phyloP scores from a whole-genome alignment of 1,284 basidiomycete species.

The Ganoderma lingzhi region DNA sequence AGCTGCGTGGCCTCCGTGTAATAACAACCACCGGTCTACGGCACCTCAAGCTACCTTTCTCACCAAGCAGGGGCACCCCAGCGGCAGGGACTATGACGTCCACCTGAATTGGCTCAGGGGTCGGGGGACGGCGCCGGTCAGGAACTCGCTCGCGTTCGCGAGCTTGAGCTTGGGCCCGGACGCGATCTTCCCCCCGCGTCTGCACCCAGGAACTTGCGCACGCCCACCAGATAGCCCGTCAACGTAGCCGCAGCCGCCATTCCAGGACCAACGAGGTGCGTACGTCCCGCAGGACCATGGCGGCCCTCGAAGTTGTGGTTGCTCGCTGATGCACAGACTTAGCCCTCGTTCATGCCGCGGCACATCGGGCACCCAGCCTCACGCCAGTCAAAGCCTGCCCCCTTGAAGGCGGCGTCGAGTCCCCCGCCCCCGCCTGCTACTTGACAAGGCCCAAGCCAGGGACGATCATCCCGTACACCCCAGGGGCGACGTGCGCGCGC shows the following conservation, averaged over 20 bases:
- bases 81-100: conserved; percentile 41
- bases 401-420: conserved; percentile 89
- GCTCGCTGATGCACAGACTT: conserved; percentile 95
- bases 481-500: conserved; percentile 80
- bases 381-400: conserved; percentile 97
- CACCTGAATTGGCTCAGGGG: conserved; percentile 61
- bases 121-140: conserved; percentile 76
- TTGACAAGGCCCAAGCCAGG: conserved; percentile 96
- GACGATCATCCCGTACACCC: conserved; percentile 93
- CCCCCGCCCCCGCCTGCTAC: conserved; percentile 94
- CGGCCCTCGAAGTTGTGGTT: conserved; percentile 98
- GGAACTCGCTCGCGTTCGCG: conserved; percentile 75
- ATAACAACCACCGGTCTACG: conserved; percentile 1
- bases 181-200: conserved; percentile 52
- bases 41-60: no score
- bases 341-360: conserved; percentile 97
- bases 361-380: conserved; percentile 99
- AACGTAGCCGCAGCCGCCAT: conserved; percentile 97
- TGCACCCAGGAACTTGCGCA: conserved; percentile 79
- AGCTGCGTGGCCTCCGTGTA: neutral
- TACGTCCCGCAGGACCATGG: conserved; percentile 92
- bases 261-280: conserved; percentile 92
- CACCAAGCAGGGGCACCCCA: conserved; percentile 51
- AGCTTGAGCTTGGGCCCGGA: conserved; percentile 70
- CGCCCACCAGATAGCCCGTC: conserved; percentile 89